A percentile compares a stretch with the other conserved stretches of the same genome.
Conservation (phyloP, 495 filamentous ascomycete species). For the Cladorrhinum samala region DNA sequence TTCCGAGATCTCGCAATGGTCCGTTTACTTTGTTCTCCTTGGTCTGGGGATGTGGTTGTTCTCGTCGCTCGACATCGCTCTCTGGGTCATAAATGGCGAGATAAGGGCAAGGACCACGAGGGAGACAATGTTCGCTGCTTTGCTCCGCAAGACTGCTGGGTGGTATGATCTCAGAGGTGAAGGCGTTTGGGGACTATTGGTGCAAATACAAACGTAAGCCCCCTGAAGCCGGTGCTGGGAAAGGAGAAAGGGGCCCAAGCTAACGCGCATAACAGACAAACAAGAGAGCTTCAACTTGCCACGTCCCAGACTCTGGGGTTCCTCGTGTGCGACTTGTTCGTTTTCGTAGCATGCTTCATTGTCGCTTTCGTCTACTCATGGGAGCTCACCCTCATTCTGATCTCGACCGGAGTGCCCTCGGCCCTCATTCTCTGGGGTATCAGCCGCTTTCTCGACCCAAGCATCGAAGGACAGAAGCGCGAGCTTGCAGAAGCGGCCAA, state of each 20-base stretch:
- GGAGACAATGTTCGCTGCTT: slow-evolving; percentile 54
- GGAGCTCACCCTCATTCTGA: slow-evolving; percentile 77
- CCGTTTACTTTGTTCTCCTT: slow-evolving; percentile 51
- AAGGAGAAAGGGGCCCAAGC: neutral
- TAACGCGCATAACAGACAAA: slow-evolving; percentile 49
- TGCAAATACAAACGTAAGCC: slow-evolving; percentile 66
- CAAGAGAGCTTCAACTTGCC: slow-evolving; percentile 74
- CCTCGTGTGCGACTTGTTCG: slow-evolving; percentile 54
- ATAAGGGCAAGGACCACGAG: slow-evolving; percentile 65
- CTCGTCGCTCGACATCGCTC: slow-evolving; percentile 55
- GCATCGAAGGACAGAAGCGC: slow-evolving; percentile 61
- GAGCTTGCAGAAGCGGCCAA: slow-evolving; percentile 69
- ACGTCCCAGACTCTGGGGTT: slow-evolving; percentile 74
- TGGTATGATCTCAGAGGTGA: slow-evolving; percentile 77
- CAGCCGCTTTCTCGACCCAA: slow-evolving; percentile 54
- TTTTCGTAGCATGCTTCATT: slow-evolving; percentile 54
- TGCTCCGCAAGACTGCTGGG: slow-evolving; percentile 65
- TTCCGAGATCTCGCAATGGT: slow-evolving; percentile 50
- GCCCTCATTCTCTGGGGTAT: slow-evolving; percentile 52
- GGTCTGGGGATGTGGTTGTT: slow-evolving; percentile 59
- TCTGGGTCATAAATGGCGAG: slow-evolving; percentile 75
- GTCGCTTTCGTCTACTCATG: slow-evolving; percentile 75
- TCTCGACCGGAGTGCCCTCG: slow-evolving; percentile 68
- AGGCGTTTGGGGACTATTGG: slow-evolving; percentile 66
- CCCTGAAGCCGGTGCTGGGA: neutral